Evolutionary conservation across 2,329 filamentous ascomycete species (phyloP), one percentile per base, ranked within the genome.

Genomic region (Alternaria triticimaculans): DNA sequence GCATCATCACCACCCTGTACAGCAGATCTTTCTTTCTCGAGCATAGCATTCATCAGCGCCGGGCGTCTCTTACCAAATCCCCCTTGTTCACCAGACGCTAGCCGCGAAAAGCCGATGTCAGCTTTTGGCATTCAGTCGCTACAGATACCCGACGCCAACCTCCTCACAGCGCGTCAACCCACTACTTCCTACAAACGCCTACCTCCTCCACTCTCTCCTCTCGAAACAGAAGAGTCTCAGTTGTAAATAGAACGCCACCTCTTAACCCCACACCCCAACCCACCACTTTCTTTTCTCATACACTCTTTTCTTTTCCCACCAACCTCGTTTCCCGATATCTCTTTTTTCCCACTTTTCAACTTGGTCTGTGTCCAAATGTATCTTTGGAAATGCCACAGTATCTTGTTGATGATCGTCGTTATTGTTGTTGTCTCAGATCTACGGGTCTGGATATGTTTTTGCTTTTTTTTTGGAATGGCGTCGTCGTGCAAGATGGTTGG

Each of bases 141-240:
- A 78, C 76, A 71, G 71, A 78, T 78, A 78, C 76, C 76, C 76
- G 75, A 78, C 72, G 72, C 67, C 60, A 62, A 59, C 41, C 60
- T 54, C 55, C 28, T 30, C 60, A 44, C 49, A 54, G 60, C 49
- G 60, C 60, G 60, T 62, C 60, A 62, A 59, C 33, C 55, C 30
- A 18, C 7, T n/a, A 44, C 46, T 45, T 41, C 41, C 21, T 10
- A 33, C 15, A 23, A 54, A 15, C 55, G 14, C 28, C 23, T 37
- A 15, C 33, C 23, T 55, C 25, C 25, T 25, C n/a, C n/a, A 11
- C 46, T 49, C 60, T 48, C 54, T 30, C 21, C 43, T 56, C 33
- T 56, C 41, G 43, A 46, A 45, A 30, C 18, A 6, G 6, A 53
- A 3, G 49, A 53, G 49, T 53, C 30, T 41, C 49, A 53, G 49